Evolutionary conservation across 169 alveolate species (phyloP).

Genomic region (Plasmodium knowlesi): DNA sequence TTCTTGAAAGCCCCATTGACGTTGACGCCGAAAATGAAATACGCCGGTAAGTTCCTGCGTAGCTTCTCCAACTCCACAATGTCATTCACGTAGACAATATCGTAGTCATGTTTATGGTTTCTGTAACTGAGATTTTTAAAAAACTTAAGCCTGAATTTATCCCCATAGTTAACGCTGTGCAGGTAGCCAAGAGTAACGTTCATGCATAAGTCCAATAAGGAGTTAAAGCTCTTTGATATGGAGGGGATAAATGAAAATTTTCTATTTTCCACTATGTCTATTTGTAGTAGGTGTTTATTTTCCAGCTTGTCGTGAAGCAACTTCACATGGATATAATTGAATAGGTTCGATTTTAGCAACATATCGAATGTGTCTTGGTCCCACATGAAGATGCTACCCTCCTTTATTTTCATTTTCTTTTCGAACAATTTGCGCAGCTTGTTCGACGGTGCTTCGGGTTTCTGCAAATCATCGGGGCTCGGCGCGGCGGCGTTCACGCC

Average conservation of each 20-base stretch:
- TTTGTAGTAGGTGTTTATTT: constrained; percentile 38
- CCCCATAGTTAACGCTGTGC: constrained; percentile 48
- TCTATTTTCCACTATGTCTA: constrained; percentile 51
- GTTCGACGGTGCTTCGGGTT: neutral
- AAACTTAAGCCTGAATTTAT: constrained; percentile 37
- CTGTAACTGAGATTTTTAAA: constrained; percentile 72
- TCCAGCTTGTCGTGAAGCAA: constrained; percentile 9
- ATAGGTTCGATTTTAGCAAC: constrained; percentile 39
- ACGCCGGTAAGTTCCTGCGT: constrained; percentile 16
- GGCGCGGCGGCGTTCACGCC: neutral
- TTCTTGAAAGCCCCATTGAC: constrained; percentile 26
- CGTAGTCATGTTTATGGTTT: constrained; percentile 70
- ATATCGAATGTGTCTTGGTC: constrained; percentile 52
- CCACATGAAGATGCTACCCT: constrained; percentile 48
- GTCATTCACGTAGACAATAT: constrained; percentile 45
- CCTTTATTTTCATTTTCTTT: constrained; percentile 72
- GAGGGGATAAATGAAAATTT: constrained; percentile 53
- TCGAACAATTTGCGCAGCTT: constrained; percentile 35
- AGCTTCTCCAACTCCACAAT: constrained; percentile 53
- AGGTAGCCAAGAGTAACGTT: constrained; percentile 48
- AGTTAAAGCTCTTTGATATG: constrained; percentile 64
- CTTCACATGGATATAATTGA: constrained; percentile 57
- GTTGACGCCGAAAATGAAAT: constrained; percentile 20
- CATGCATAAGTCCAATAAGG: constrained; percentile 58
- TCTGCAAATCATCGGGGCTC: constrained; percentile 11